Conservation (phyloP, 139 green algal species). For the Chlorella sorokiniana region DNA sequence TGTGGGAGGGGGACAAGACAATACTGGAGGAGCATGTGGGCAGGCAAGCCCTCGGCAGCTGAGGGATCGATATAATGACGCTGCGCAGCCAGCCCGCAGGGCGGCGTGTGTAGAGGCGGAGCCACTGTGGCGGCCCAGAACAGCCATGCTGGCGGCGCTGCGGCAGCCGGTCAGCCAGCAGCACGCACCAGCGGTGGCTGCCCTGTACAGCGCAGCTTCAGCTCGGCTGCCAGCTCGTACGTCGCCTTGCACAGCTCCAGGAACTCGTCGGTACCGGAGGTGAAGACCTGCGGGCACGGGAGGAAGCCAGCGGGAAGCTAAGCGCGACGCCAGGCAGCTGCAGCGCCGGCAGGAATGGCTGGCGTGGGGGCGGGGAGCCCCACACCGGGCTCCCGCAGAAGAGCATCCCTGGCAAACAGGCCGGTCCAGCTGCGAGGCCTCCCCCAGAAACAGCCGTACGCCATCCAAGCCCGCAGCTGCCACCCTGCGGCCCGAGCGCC, state of each 20-base stretch:
- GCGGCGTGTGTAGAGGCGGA: neutral
- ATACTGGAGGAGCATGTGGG: neutral
- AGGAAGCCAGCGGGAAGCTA: no score
- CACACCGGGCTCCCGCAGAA: no score
- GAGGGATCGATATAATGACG: no score
- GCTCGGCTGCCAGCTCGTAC: constrained; percentile 15
- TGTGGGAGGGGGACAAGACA: neutral
- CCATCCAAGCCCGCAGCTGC: neutral
- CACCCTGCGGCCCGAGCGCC: neutral
- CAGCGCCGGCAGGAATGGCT: no score
- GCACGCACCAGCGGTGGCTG: neutral
- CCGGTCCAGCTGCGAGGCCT: neutral
- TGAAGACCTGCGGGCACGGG: constrained; percentile 18
- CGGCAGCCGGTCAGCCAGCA: no score
- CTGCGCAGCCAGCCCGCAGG: no score
- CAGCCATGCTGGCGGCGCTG: no score
- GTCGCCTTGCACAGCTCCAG: constrained; percentile 45
- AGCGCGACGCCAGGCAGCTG: no score
- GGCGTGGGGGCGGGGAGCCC: no score
- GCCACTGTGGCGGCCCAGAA: no score
- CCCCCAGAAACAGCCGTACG: neutral
- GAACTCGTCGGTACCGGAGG: constrained; percentile 47
- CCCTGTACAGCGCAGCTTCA: neutral
- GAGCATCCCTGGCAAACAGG: no score
- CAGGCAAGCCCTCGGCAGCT: no score